Base-by-base conservation (phyloP, 371 early-diverging fungal species). In the Mucor saturninus region DNA sequence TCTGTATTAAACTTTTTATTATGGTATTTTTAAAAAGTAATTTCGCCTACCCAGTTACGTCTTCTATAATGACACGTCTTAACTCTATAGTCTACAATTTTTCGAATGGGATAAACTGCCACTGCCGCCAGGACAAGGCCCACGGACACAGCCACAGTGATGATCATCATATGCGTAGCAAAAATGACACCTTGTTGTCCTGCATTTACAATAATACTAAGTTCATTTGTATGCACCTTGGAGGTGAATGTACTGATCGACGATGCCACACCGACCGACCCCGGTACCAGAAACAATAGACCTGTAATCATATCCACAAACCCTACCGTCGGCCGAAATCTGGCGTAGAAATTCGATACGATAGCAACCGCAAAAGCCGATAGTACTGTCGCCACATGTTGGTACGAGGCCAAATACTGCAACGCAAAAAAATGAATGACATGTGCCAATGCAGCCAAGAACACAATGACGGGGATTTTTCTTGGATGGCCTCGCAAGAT, bases 221-320 rank as follows among this genome's bases (percentile, higher is more conserved):
- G 59, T 49, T 75, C 75, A 8, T 66, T 66, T 52, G 69, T 61
- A 54, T 68, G 59, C 8, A 49, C 62, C 1, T 59, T 54, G 0
- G 71, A 64, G 0, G 67, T 52, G 53, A 75, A 69, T 0, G 62
- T 59, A 21, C 59, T 63, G 4, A 75, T 46, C 3, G 75, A 69
- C 5, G 69, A 71, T 2, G 75, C 60, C 1, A 75, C 75, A 30
- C 75, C 75, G 4, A 75, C 71, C 4, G 75, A 71, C 0, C 75
- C 75, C 37, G 75, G 75, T 2, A 71, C 75, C 14, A 75, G 26
- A 58, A 75, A 75, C 45, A 75, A 38, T 5, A 75, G 31, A 0
- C 75, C 75, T 28, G 69, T 69, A 15, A 75, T 68, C 75, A 75
- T 75, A 43, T 75, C 75, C 3, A 68, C 69, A 62, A 75, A 75